Evolutionary conservation across 2,329 filamentous ascomycete species (phyloP).

Genomic region (Bipolaris bicolor): DNA sequence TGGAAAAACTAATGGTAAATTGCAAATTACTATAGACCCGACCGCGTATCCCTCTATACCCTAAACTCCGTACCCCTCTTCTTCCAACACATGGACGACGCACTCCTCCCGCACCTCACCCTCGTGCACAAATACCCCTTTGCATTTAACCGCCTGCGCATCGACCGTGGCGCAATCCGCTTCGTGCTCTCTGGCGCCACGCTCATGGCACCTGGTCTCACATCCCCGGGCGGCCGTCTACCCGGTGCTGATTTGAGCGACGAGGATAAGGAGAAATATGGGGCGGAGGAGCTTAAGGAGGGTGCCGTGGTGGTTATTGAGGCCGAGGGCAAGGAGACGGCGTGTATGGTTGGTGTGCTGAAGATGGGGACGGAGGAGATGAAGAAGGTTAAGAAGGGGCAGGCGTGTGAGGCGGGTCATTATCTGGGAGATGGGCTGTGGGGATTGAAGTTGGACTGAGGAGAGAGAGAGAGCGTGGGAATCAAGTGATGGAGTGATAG

Average conservation of each 20-base stretch:
- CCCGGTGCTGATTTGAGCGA: constrained; percentile 59
- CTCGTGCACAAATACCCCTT: constrained; percentile 89
- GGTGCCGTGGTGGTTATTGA: constrained; percentile 86
- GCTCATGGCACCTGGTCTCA: constrained; percentile 94
- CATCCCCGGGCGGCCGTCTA: constrained; percentile 78
- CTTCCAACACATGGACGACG: constrained; percentile 82
- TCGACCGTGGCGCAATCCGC: constrained; percentile 94
- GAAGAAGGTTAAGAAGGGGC: constrained; percentile 91
- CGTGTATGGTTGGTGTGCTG: constrained; percentile 84
- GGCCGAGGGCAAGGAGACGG: constrained; percentile 92
- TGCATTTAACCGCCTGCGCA: constrained; percentile 82
- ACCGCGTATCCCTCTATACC: constrained; percentile 87
- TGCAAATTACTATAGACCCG: constrained; percentile 61
- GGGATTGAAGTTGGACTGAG: constrained; percentile 68
- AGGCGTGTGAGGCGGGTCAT: constrained; percentile 91
- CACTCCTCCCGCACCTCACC: constrained; percentile 83
- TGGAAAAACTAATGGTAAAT: constrained; percentile 8
- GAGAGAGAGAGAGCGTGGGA: background rate
- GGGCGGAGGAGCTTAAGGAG: constrained; percentile 72
- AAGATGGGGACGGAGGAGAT: constrained; percentile 88
- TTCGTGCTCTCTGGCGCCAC: constrained; percentile 94
- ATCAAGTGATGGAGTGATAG: background rate
- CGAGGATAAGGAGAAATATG: constrained; percentile 53
- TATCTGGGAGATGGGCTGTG: constrained; percentile 94
- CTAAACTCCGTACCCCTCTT: constrained; percentile 81